Conservation (phyloP, 257 asterid species). For the Solanum raphanifolium region DNA sequence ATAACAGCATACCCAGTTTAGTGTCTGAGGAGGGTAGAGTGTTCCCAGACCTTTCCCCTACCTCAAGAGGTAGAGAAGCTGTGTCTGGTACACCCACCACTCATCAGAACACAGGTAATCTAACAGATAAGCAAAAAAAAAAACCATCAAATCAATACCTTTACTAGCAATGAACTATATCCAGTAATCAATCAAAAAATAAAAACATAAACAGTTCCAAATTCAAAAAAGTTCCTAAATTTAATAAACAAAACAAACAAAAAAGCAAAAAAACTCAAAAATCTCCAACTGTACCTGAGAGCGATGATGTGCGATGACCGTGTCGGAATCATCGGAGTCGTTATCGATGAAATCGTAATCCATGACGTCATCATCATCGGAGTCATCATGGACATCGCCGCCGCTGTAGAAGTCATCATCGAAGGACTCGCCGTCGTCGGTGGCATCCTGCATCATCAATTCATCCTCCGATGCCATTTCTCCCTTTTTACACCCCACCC, state of each 20-base stretch:
- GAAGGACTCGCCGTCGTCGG: conserved; percentile 34
- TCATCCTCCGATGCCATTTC: conserved; percentile 70
- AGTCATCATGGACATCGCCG: conserved; percentile 38
- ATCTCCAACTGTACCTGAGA: conserved; percentile 40
- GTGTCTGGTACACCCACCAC: background rate
- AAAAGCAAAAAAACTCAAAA: background rate
- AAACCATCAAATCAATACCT: background rate
- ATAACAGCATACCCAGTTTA: background rate
- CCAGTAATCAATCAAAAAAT: background rate
- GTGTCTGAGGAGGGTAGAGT: background rate
- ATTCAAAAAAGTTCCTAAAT: background rate
- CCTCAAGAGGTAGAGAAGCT: background rate
- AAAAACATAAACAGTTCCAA: background rate
- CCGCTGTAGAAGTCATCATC: conserved; percentile 51
- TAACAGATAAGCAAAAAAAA: background rate
- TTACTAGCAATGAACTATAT: background rate
- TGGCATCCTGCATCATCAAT: conserved; percentile 43
- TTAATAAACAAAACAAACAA: background rate
- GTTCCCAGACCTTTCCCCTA: background rate
- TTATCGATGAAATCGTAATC: conserved; percentile 66
- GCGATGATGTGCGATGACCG: conserved; percentile 38
- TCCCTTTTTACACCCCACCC: background rate
- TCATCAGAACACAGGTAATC: background rate
- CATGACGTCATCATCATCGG: conserved; percentile 57
- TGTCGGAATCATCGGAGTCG: conserved; percentile 76